phyloP scores from a whole-genome alignment of 2,329 filamentous ascomycete genomes.

The Chaetomiaceae sp. region DNA sequence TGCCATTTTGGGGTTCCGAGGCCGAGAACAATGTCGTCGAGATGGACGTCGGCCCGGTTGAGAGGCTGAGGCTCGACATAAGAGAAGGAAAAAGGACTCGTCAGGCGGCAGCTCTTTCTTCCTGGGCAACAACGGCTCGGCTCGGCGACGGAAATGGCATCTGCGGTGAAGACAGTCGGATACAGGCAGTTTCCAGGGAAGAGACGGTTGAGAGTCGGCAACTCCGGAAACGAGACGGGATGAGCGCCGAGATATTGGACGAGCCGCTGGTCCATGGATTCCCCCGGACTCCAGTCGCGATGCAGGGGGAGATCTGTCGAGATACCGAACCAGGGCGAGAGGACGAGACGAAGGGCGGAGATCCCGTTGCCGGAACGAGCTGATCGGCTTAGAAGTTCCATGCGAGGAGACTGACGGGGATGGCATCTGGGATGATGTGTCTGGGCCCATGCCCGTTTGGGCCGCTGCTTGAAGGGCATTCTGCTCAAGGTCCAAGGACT shows the following conservation, averaged over 20 bases:
- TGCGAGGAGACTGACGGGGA: background rate
- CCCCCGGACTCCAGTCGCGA: conserved; percentile 10
- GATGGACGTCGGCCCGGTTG: background rate
- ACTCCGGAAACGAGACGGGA: conserved; percentile 6
- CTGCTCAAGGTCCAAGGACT: too few relatives aligned
- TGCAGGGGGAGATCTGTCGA: background rate
- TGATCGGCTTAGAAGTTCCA: conserved; percentile 5
- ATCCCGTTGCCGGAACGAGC: conserved; percentile 16
- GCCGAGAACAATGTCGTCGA: background rate
- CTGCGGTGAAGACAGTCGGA: background rate
- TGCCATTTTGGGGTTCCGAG: background rate
- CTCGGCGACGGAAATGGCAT: background rate
- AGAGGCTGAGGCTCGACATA: background rate
- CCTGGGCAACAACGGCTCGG: background rate
- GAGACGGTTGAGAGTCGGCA: background rate
- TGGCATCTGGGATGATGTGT: background rate
- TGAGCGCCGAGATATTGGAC: conserved; percentile 12
- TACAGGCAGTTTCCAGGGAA: background rate
- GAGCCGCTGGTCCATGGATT: conserved; percentile 12
- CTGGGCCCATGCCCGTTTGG: background rate
- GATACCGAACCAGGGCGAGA: background rate
- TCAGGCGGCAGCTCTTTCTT: background rate
- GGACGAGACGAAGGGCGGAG: conserved; percentile 14
- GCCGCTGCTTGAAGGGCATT: background rate
- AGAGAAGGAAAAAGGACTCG: background rate